These are phyloP conservation scores for Fusarium nelsonii DNA, from an alignment of 2,329 filamentous ascomycete genomes.

Conservation along the genomic window DNA sequence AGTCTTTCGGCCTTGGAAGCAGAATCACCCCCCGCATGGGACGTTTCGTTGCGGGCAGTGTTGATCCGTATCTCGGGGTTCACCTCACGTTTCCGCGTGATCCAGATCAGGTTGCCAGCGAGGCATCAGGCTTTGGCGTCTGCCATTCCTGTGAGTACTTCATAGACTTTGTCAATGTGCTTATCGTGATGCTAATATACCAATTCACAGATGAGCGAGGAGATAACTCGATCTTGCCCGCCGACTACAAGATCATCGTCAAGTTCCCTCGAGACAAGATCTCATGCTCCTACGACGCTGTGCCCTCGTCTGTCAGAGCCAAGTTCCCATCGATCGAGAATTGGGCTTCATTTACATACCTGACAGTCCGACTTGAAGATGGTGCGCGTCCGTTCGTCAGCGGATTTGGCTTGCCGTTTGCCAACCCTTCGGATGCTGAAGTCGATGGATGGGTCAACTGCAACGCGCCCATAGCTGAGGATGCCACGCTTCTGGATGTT, in stretches of 20 bases:
- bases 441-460: conserved; percentile 15
- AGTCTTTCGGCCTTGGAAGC: neutral
- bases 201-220: too few species aligned
- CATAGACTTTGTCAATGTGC: neutral
- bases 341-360: neutral
- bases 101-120: neutral
- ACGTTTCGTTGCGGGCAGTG: neutral
- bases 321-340: neutral
- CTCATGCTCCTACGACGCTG: neutral
- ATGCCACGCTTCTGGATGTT: neutral
- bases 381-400: neutral
- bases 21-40: neutral
- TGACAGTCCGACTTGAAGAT: neutral
- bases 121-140: conserved; percentile 4
- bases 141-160: neutral
- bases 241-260: neutral
- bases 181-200: too few species aligned
- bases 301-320: neutral
- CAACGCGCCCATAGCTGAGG: neutral
- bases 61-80: neutral
- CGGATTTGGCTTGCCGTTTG: neutral
- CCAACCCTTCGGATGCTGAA: neutral
- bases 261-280: neutral
- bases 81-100: neutral
- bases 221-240: neutral